These are phyloP conservation scores for Dipteronia dyeriana DNA, from an alignment of 345 rosid species.

Conservation along the genomic window DNA sequence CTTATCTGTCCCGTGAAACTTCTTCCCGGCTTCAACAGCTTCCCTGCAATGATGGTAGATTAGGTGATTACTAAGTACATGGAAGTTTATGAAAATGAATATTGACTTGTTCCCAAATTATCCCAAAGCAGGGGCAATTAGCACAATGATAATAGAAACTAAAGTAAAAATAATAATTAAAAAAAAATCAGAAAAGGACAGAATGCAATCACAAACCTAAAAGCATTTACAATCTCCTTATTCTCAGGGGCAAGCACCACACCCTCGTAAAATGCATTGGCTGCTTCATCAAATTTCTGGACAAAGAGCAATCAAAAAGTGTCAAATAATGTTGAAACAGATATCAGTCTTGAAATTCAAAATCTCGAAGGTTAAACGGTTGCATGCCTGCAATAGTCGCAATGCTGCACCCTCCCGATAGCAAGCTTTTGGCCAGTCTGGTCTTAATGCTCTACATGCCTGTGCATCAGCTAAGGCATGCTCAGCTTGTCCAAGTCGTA, in stretches of 20 bases:
- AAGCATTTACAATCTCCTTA: constrained; percentile 67
- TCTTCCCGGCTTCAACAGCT: constrained; percentile 78
- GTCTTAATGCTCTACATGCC: constrained; percentile 67
- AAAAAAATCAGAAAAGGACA: not conserved
- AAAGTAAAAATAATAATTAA: no score
- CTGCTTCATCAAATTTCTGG: constrained; percentile 88
- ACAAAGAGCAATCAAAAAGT: constrained; percentile 12
- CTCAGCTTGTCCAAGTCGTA: constrained; percentile 67
- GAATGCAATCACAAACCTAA: constrained; percentile 51
- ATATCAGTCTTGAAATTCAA: not conserved
- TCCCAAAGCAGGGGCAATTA: no score
- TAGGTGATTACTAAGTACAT: no score
- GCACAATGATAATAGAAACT: no score
- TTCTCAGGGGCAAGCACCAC: constrained; percentile 71
- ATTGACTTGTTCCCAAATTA: not conserved
- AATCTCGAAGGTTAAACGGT: not conserved
- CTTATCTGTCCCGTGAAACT: constrained; percentile 56
- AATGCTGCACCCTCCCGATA: constrained; percentile 95
- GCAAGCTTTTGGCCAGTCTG: constrained; percentile 88
- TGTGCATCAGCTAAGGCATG: constrained; percentile 82
- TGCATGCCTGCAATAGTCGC: constrained; percentile 59
- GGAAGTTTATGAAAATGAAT: not conserved
- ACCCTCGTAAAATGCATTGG: constrained; percentile 84
- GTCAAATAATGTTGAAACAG: not conserved
- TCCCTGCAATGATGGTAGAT: constrained; percentile 62